Conservation (phyloP, 2,329 filamentous ascomycete species). For the Lanzia echinophila region DNA sequence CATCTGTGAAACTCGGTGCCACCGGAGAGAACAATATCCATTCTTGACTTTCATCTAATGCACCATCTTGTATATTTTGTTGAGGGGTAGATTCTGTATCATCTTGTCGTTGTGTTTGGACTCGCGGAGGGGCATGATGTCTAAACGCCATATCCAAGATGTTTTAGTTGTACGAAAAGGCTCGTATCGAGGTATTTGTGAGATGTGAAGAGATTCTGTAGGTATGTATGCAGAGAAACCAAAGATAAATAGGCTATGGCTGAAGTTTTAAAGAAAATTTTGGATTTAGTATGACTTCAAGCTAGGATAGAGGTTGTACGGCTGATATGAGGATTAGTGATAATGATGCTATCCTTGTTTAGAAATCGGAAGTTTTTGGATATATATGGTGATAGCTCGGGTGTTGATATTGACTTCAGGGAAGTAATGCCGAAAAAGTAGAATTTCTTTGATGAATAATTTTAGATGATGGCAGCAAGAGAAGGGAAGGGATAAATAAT, state of each 20-base stretch:
- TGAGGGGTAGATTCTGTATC: conserved; percentile 28
- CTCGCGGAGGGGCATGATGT: conserved; percentile 39
- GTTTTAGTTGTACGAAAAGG: not conserved
- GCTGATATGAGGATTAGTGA: too few relatives aligned
- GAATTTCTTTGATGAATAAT: too few relatives aligned
- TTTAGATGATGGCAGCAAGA: too few relatives aligned
- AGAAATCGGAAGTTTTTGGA: too few relatives aligned
- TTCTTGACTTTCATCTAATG: conserved; percentile 71
- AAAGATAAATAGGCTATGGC: not conserved
- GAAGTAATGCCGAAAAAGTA: too few relatives aligned
- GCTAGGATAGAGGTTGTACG: too few relatives aligned
- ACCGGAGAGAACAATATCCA: conserved; percentile 92
- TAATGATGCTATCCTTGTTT: too few relatives aligned
- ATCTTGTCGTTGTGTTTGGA: conserved; percentile 34
- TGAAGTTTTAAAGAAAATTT: not conserved
- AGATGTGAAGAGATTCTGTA: not conserved
- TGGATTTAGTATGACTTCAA: too few relatives aligned
- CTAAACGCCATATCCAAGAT: conserved; percentile 8
- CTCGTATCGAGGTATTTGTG: not conserved
- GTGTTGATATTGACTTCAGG: too few relatives aligned
- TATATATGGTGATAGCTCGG: too few relatives aligned
- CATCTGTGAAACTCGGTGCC: conserved; percentile 58
- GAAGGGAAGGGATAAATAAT: not conserved
- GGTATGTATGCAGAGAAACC: not conserved
- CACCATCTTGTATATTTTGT: conserved; percentile 9